Evolutionary conservation across 2,329 filamentous ascomycete genomes (phyloP).

Genomic region (Lasiodiplodia hormozganensis): DNA sequence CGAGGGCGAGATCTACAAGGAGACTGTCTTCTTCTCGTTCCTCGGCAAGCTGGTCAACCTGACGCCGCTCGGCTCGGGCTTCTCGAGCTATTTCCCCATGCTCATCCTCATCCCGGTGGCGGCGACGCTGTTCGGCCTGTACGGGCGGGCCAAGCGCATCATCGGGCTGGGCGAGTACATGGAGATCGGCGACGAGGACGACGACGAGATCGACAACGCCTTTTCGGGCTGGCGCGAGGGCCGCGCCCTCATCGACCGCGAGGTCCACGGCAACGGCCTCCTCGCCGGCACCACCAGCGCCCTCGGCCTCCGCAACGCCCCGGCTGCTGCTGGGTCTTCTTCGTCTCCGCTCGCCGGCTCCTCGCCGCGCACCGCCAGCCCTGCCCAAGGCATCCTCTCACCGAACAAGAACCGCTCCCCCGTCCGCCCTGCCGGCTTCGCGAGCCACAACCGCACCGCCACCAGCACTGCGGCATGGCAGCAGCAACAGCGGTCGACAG

Average conservation of each 20-base stretch:
- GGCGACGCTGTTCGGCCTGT: constrained; percentile 87
- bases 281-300: constrained; percentile 33
- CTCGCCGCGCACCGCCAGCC: constrained; percentile 22
- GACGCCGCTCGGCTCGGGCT: constrained; percentile 80
- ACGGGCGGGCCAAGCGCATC: constrained; percentile 77
- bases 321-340: neutral
- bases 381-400: constrained; percentile 18
- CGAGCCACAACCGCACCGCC: neutral
- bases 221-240: constrained; percentile 91
- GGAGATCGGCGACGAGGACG: constrained; percentile 59
- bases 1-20: constrained; percentile 71
- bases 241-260: constrained; percentile 85
- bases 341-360: constrained; percentile 14
- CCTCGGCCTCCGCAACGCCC: constrained; percentile 32
- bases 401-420: constrained; percentile 32
- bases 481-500: constrained; percentile 8
- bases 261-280: constrained; percentile 60
- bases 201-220: constrained; percentile 67
- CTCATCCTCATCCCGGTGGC: constrained; percentile 85
- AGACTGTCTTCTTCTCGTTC: constrained; percentile 87
- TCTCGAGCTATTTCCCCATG: constrained; percentile 87
- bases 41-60: constrained; percentile 83
- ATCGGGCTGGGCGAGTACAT: constrained; percentile 82
- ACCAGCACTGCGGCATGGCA: constrained; percentile 18
- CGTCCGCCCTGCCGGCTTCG: neutral